Evolutionary conservation across 1,284 basidiomycete species (phyloP).

Genomic region (Cutaneotrichosporon mucoides): DNA sequence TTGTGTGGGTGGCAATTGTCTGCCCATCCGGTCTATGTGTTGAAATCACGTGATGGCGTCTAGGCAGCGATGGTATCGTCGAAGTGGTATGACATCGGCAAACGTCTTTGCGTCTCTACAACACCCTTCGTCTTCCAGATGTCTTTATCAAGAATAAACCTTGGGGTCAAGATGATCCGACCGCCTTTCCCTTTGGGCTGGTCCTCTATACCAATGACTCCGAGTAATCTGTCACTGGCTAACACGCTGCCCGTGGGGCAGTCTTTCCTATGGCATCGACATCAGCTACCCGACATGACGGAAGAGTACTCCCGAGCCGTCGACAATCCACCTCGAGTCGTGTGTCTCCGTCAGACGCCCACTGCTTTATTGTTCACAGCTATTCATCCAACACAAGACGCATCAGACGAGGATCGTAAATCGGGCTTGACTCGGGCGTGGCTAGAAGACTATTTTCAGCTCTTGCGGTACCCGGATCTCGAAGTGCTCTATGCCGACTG

Average conservation of each 20-base stretch:
- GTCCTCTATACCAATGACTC: conserved; percentile 28
- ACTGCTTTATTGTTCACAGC: conserved; percentile 68
- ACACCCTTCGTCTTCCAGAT: neutral
- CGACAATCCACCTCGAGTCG: conserved; percentile 56
- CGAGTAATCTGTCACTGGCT: conserved; percentile 36
- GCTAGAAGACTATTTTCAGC: conserved; percentile 85
- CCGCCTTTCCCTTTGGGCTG: conserved; percentile 42
- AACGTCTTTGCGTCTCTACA: neutral
- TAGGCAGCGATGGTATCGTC: neutral
- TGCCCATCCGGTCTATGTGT: too few relatives aligned
- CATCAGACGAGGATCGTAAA: conserved; percentile 45
- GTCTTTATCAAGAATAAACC: neutral
- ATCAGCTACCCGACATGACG: conserved; percentile 11
- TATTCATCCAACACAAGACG: conserved; percentile 54
- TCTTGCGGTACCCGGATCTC: conserved; percentile 48
- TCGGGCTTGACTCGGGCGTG: conserved; percentile 65
- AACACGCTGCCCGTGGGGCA: conserved; percentile 49
- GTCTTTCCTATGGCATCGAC: conserved; percentile 47
- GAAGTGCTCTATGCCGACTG: conserved; percentile 71
- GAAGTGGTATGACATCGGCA: too few relatives aligned
- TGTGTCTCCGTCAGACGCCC: conserved; percentile 71
- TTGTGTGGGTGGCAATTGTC: too few relatives aligned
- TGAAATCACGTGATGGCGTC: neutral
- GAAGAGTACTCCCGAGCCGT: conserved; percentile 47
- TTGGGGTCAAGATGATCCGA: conserved; percentile 1